phyloP scores from a whole-genome alignment of 78 protist genomes.

The Tieghemostelium lacteum region DNA sequence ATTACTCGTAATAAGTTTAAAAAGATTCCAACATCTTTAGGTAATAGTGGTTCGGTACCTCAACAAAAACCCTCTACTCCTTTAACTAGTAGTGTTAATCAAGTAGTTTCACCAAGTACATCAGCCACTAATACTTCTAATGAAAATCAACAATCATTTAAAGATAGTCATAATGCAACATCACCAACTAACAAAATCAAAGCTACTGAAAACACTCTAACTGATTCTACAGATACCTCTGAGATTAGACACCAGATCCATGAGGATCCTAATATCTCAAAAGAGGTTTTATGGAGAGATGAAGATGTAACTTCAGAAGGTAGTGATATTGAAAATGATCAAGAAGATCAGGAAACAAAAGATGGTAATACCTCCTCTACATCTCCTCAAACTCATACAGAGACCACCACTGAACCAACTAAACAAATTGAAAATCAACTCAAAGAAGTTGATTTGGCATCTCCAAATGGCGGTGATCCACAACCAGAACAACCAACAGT shows the following conservation, averaged over 20 bases:
- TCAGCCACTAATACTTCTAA: not conserved
- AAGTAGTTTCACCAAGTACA: not conserved
- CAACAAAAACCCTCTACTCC: not conserved
- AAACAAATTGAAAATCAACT: too few relatives aligned
- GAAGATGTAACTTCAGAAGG: conserved; percentile 77
- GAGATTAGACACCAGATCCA: not conserved
- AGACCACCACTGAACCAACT: not conserved
- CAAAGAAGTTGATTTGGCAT: not conserved
- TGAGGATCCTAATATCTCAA: conserved; percentile 34
- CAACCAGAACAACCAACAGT: not conserved
- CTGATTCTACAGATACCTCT: not conserved
- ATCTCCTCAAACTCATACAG: not conserved
- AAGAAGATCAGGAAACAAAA: not conserved
- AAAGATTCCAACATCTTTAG: not conserved
- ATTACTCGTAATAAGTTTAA: conserved; percentile 35
- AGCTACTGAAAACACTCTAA: conserved; percentile 49
- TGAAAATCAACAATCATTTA: conserved; percentile 8
- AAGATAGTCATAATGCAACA: conserved; percentile 66
- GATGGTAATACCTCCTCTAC: not conserved
- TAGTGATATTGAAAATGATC: conserved; percentile 47
- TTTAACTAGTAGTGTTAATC: not conserved
- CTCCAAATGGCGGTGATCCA: not conserved
- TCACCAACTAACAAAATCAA: conserved; percentile 26
- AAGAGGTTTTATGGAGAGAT: conserved; percentile 60
- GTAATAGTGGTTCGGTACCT: not conserved